phyloP scores from a whole-genome alignment of 78 protist genomes.

The Dictyostelium capitatum region DNA sequence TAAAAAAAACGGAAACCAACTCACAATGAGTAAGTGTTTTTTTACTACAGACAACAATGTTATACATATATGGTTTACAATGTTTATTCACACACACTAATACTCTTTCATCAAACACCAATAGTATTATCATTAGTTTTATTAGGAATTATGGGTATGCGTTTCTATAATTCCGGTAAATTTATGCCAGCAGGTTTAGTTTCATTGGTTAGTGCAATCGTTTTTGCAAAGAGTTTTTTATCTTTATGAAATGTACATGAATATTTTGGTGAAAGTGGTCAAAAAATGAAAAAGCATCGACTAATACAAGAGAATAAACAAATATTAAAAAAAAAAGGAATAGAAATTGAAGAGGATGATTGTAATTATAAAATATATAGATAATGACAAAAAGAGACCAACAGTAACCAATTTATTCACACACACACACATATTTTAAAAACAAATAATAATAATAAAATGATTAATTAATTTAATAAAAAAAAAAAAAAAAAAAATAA shows the following conservation, averaged over 20 bases:
- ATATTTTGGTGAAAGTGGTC: too few species aligned
- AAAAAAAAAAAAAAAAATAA: too few species aligned
- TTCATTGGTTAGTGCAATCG: not conserved
- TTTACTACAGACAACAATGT: not conserved
- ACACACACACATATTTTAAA: too few species aligned
- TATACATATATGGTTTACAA: not conserved
- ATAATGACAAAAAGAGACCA: not conserved
- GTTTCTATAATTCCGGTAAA: slow-evolving; percentile 55
- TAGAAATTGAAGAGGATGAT: not conserved
- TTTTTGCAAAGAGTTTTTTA: slow-evolving; percentile 20
- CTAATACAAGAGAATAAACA: not conserved
- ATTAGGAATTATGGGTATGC: slow-evolving; percentile 41
- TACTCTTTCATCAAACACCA: not conserved
- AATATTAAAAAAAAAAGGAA: not conserved
- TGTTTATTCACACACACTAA: not conserved
- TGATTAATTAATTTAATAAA: too few species aligned
- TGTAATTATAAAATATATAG: slow-evolving; percentile 11
- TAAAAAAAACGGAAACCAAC: slow-evolving; percentile 46
- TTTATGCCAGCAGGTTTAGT: slow-evolving; percentile 81
- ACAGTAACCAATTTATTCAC: too few species aligned
- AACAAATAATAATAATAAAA: too few species aligned
- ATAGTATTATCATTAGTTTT: slow-evolving; percentile 31
- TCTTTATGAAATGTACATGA: not conserved
- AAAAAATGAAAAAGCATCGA: not conserved
- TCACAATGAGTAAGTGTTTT: slow-evolving; percentile 47